Evolutionary conservation across 2,329 filamentous ascomycete genomes (phyloP).

Genomic region (Phoma sp.): DNA sequence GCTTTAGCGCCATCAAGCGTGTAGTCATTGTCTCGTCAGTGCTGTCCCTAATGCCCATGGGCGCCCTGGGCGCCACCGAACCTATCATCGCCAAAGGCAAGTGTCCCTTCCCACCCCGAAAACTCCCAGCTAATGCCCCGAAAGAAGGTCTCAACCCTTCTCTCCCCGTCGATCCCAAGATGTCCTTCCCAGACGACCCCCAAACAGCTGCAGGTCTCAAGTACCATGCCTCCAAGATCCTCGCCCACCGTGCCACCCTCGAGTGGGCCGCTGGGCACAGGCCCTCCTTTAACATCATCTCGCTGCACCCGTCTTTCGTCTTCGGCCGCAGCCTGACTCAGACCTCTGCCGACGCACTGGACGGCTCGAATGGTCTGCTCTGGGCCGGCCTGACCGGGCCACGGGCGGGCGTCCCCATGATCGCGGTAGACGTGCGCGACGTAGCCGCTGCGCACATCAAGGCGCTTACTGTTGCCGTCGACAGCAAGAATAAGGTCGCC

Average conservation of each 20-base stretch:
- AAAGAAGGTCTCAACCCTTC: constrained; percentile 12
- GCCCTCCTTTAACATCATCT: constrained; percentile 29
- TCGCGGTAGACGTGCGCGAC: constrained; percentile 32
- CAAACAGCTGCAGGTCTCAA: constrained; percentile 14
- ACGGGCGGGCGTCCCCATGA: constrained; percentile 18
- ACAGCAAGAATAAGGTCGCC: background rate
- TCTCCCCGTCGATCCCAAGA: constrained; percentile 15
- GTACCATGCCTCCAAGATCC: constrained; percentile 31
- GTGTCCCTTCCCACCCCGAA: background rate
- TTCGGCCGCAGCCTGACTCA: constrained; percentile 31
- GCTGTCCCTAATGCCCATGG: constrained; percentile 22
- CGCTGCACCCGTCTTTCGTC: constrained; percentile 34
- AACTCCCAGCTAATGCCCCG: background rate
- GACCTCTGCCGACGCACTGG: constrained; percentile 17
- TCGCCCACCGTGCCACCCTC: constrained; percentile 35
- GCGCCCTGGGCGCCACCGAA: background rate
- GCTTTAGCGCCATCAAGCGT: constrained; percentile 29
- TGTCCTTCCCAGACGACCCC: constrained; percentile 12
- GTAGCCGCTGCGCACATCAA: constrained; percentile 34
- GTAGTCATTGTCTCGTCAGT: constrained; percentile 35
- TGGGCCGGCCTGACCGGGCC: constrained; percentile 13
- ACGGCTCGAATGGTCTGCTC: constrained; percentile 29
- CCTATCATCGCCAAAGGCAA: constrained; percentile 9
- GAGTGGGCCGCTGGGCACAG: constrained; percentile 25
- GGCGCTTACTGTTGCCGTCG: constrained; percentile 11